Conservation (phyloP, 75 land plant genomes). For the Pinus taeda region DNA sequence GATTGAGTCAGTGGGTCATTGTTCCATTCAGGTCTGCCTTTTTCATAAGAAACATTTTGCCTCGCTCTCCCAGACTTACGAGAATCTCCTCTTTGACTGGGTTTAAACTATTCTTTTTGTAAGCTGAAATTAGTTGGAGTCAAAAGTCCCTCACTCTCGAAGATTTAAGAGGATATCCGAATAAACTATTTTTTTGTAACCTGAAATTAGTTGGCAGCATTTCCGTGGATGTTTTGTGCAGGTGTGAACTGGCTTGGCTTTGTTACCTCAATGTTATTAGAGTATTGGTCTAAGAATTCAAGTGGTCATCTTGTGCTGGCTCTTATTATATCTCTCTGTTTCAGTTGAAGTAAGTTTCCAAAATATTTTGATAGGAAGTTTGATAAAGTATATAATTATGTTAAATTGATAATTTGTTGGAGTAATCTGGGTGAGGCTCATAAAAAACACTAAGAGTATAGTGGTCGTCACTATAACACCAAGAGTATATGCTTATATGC, state of each 20-base stretch:
- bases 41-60: neutral
- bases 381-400: no score
- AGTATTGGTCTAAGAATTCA: neutral
- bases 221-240: neutral
- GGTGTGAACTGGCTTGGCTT: neutral
- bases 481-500: no score
- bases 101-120: neutral
- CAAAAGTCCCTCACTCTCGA: no score
- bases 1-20: neutral
- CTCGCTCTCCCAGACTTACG: no score
- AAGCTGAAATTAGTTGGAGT: neutral
- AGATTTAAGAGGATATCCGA: neutral
- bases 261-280: neutral
- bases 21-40: neutral
- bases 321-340: neutral
- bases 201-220: neutral
- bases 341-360: neutral
- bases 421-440: no score
- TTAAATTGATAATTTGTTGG: no score
- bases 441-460: no score
- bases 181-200: neutral
- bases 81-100: no score
- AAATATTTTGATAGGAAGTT: no score
- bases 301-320: neutral
- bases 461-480: no score